A percentile compares a stretch with the other conserved stretches of the same genome.
Conservation (phyloP, 495 filamentous ascomycete genomes). For the Platismatia glauca region DNA sequence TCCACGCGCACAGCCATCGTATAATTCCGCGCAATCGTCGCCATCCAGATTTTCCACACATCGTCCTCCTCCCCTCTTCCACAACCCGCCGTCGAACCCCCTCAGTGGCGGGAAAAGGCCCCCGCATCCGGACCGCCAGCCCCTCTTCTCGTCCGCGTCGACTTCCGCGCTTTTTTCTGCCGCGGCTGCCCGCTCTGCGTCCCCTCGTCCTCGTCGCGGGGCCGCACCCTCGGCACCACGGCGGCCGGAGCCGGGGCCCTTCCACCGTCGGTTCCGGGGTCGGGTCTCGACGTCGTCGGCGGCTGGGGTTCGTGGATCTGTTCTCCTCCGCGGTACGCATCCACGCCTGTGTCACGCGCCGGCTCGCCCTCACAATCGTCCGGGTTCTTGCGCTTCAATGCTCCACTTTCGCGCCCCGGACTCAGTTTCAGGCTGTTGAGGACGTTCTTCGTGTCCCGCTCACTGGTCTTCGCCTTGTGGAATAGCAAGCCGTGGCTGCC, state of each 20-base stretch:
- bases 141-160: neutral
- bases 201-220: neutral
- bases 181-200: neutral
- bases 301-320: neutral
- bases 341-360: neutral
- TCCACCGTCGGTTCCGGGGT: neutral
- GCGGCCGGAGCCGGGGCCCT: neutral
- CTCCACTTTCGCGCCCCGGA: neutral
- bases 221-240: neutral
- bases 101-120: neutral
- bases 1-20: neutral
- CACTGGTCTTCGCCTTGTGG: neutral
- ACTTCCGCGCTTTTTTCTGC: neutral
- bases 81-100: neutral
- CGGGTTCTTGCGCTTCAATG: neutral
- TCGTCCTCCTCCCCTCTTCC: neutral
- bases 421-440: neutral
- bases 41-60: neutral
- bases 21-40: neutral
- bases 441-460: neutral
- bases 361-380: neutral
- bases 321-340: neutral
- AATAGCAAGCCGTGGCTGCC: conserved; percentile 1
- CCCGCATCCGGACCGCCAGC: neutral
- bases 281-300: neutral